phyloP scores from a whole-genome alignment of 352 stramenopile genomes.

The Pythium rhizo-oryzae region DNA sequence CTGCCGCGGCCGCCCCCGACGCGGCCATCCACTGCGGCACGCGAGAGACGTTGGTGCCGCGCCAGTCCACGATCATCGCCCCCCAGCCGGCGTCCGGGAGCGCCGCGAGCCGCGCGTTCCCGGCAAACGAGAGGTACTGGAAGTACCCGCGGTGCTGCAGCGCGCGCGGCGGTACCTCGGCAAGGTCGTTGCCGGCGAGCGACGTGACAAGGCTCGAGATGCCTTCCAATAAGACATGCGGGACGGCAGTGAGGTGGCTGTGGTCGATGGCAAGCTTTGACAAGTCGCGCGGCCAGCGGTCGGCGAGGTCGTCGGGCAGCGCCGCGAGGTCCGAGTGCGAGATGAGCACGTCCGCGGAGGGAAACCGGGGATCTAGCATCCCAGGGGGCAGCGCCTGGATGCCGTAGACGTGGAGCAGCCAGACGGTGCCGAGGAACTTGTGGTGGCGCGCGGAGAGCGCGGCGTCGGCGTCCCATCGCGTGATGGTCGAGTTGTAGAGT shows the following conservation, averaged over 20 bases:
- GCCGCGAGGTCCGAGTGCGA: slow-evolving; percentile 4
- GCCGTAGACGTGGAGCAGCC: slow-evolving; percentile 9
- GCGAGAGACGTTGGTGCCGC: not conserved
- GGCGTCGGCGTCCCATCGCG: slow-evolving; percentile 10
- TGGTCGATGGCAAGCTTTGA: slow-evolving; percentile 16
- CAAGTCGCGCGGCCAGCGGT: slow-evolving; percentile 6
- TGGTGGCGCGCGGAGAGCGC: slow-evolving; percentile 7
- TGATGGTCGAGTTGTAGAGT: slow-evolving; percentile 28
- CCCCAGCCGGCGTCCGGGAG: not conserved
- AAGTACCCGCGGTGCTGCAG: not conserved
- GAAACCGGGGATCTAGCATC: not conserved
- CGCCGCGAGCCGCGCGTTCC: not conserved
- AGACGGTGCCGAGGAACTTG: slow-evolving; percentile 1
- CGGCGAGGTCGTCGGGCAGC: slow-evolving; percentile 11
- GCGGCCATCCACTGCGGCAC: not conserved
- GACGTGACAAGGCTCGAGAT: slow-evolving; percentile 1
- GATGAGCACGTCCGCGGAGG: slow-evolving; percentile 1
- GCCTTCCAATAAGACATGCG: not conserved
- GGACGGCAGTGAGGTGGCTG: not conserved
- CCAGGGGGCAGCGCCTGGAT: not conserved
- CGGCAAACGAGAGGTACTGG: slow-evolving; percentile 1
- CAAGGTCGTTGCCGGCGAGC: slow-evolving; percentile 16
- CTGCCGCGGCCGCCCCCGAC: not conserved
- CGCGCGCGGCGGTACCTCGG: not conserved
- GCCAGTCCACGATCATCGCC: not conserved